phyloP scores from a whole-genome alignment of 2,329 filamentous ascomycete genomes.

The Sarocladiaceae sp. region DNA sequence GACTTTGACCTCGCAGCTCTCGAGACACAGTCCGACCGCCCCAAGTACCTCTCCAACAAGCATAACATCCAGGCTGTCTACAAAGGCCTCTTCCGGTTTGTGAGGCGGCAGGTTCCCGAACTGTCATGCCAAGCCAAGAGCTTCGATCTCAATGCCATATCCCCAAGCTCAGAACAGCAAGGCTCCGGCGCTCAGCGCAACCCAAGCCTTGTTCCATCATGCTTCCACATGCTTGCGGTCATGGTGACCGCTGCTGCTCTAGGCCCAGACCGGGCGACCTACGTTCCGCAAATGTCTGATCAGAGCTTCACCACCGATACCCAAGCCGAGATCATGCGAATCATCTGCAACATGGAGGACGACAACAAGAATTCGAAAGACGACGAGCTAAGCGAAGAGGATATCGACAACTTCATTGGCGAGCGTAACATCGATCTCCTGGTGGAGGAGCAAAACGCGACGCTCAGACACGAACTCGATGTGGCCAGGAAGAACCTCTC shows the following conservation, averaged over 20 bases:
- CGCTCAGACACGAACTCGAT: conserved; percentile 47
- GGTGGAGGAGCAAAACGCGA: conserved; percentile 51
- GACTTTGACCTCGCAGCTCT: conserved; percentile 53
- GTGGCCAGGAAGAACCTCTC: conserved; percentile 52
- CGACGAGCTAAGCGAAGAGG: conserved; percentile 34
- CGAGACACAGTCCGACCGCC: conserved; percentile 38
- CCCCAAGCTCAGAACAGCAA: conserved; percentile 50
- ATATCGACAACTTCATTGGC: conserved; percentile 35
- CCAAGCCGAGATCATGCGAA: conserved; percentile 42
- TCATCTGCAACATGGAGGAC: conserved; percentile 37
- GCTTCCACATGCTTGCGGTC: conserved; percentile 54
- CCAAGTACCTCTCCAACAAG: conserved; percentile 43
- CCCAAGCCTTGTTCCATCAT: neutral
- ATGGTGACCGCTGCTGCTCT: conserved; percentile 58
- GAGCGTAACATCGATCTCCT: conserved; percentile 51
- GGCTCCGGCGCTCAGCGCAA: conserved; percentile 35
- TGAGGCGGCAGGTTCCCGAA: conserved; percentile 47
- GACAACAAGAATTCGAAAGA: conserved; percentile 31
- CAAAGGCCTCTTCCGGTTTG: conserved; percentile 51
- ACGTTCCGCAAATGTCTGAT: conserved; percentile 40
- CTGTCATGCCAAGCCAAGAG: conserved; percentile 48
- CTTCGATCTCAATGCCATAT: conserved; percentile 54
- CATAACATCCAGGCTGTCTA: conserved; percentile 51
- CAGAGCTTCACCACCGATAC: conserved; percentile 35
- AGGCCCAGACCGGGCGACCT: conserved; percentile 51